Evolutionary conservation across 2,329 filamentous ascomycete genomes (phyloP), one percentile per base, ranked within the genome.

Genomic region (Penicillium thymicola): DNA sequence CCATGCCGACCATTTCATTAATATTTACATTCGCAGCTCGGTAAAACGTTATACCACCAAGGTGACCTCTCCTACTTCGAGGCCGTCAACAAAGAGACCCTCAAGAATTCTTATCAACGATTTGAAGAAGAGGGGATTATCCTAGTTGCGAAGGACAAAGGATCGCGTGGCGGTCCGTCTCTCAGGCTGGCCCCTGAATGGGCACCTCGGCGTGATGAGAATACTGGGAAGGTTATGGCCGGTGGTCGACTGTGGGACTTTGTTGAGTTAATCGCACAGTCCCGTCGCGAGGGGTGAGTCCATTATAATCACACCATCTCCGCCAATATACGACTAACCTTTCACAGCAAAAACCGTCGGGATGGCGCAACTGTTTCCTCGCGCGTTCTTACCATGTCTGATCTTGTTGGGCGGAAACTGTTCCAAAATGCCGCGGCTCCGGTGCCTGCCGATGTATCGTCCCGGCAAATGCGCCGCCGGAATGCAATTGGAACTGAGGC

Each of bases 61-160:
- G 94, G 94, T 54, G 94, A 99, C 68, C 84, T 99, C 10, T 92
- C 89, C 30, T 99, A 99, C 76, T 97, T 97, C 65, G 94, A 99
- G 76, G 92, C 94, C 3, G 93, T 99, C 62, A 99, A 99, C 79
- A 97, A 97, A 67, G 93, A 99, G 74, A 96, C 92, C 0, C 83
- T 99, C 55, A 96, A 94, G 70, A 99, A 99, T 73, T 89, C 92
- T 0, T 97, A 93, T 74, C 82, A 85, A 37, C 85, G 91, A 16
- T 96, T 96, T 68, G 87, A 92, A 65, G 91, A 97, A 68, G 93
- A 97, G 67, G 90, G 92, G 9, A 95, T 97, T 61, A 81, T 97
- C 55, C 78, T 89, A 43, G 82, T 92, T 0, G 81, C 89, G 30
- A 89, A 89, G 66, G 77, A 75, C 53, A 88, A 86, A 65, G 87